Percentiles rank a stretch among this genome's conserved stretches.
These are phyloP conservation scores for Zygosaccharomyces siamensis DNA, from an alignment of 805 yeast species.

Conservation along the genomic window DNA sequence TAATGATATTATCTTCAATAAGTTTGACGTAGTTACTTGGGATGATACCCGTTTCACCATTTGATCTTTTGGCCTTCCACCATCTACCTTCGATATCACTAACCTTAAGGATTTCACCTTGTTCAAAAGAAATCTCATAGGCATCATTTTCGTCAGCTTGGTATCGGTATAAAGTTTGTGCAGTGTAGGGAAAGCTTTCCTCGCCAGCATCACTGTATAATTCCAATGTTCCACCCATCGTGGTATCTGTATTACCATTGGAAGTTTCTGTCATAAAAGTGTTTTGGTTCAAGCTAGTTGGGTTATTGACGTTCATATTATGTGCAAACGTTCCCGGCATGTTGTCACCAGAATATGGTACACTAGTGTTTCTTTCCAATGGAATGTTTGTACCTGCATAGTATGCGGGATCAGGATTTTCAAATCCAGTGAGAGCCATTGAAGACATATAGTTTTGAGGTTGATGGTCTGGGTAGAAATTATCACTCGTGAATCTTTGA, in stretches of 20 bases:
- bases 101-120: constrained; percentile 87
- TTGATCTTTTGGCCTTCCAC: constrained; percentile 94
- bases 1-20: constrained; percentile 37
- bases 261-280: constrained; percentile 30
- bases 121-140: constrained; percentile 83
- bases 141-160: constrained; percentile 89
- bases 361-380: constrained; percentile 2
- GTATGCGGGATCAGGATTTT: constrained; percentile 39
- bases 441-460: constrained; percentile 42
- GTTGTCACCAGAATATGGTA: constrained; percentile 3
- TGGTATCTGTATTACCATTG: constrained; percentile 32
- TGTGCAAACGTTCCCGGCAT: constrained; percentile 16
- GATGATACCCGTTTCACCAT: constrained; percentile 93
- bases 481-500: constrained; percentile 8
- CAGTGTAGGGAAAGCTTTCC: constrained; percentile 66
- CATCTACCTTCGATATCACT: constrained; percentile 93
- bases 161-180: constrained; percentile 80
- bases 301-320: constrained; percentile 11
- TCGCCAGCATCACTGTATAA: constrained; percentile 36
- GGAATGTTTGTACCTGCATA: constrained; percentile 5
- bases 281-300: constrained; percentile 12
- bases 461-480: constrained; percentile 17
- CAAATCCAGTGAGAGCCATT: constrained; percentile 56
- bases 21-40: constrained; percentile 91
- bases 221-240: constrained; percentile 35